These are phyloP conservation scores for Cladosporium sp. DNA, from an alignment of 2,329 filamentous ascomycete genomes.

Conservation along the genomic window DNA sequence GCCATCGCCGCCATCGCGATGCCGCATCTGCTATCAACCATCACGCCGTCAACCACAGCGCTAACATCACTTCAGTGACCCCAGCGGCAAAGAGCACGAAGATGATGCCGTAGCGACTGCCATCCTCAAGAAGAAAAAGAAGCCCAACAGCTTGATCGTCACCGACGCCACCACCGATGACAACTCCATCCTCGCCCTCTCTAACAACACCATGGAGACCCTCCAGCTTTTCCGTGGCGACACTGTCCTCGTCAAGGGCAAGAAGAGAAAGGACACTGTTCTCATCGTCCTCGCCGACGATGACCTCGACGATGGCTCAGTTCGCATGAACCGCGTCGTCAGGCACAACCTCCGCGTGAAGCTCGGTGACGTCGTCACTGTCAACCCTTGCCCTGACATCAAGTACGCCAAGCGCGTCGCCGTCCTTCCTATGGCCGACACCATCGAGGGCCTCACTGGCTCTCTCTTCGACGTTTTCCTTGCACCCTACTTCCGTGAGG, in stretches of 20 bases:
- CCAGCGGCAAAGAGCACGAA: slow-evolving; percentile 45
- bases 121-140: slow-evolving; percentile 99
- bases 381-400: slow-evolving; percentile 97
- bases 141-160: slow-evolving; percentile 98
- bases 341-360: slow-evolving; percentile 98
- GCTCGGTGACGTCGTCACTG: slow-evolving; percentile 95
- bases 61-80: slow-evolving; percentile 33
- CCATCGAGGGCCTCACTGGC: slow-evolving; percentile 93
- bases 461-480: slow-evolving; percentile 99
- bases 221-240: slow-evolving; percentile 98
- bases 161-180: slow-evolving; percentile 99
- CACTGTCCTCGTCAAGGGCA: slow-evolving; percentile 95
- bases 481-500: slow-evolving; percentile 98
- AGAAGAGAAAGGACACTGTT: slow-evolving; percentile 99
- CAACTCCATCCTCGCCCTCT: slow-evolving; percentile 97
- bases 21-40: slow-evolving; percentile 47
- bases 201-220: slow-evolving; percentile 97
- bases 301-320: slow-evolving; percentile 94
- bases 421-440: slow-evolving; percentile 95
- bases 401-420: slow-evolving; percentile 99
- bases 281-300: slow-evolving; percentile 96
- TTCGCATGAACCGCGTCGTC: slow-evolving; percentile 96
- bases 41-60: slow-evolving; percentile 61
- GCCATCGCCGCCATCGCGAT: slow-evolving; percentile 1
- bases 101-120: slow-evolving; percentile 90